Evolutionary conservation across 495 filamentous ascomycete species (phyloP).

Genomic region (Lentithecium fluviatile): DNA sequence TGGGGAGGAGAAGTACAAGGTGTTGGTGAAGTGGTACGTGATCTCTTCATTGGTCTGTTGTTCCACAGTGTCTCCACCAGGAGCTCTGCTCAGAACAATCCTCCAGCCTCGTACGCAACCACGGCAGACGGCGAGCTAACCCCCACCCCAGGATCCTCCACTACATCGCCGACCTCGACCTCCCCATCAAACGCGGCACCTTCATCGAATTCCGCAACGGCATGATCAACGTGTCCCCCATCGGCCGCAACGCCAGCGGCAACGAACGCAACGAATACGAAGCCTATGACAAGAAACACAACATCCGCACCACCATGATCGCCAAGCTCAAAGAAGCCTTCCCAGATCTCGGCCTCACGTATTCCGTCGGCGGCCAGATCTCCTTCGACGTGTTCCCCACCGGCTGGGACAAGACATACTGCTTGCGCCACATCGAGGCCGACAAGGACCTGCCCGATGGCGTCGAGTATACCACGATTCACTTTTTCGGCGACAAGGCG

Average conservation of each 20-base stretch:
- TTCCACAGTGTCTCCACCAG: neutral
- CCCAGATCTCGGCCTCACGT: constrained; percentile 80
- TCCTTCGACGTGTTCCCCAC: constrained; percentile 97
- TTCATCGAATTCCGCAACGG: constrained; percentile 97
- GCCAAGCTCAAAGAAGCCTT: constrained; percentile 75
- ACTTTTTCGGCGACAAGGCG: constrained; percentile 98
- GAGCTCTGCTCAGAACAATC: too few species aligned
- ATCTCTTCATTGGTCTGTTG: neutral
- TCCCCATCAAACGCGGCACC: constrained; percentile 88
- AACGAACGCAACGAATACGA: constrained; percentile 78
- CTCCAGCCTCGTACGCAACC: too few species aligned
- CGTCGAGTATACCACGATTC: constrained; percentile 77
- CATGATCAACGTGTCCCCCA: constrained; percentile 92
- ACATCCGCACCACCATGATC: constrained; percentile 71
- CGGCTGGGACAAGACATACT: constrained; percentile 99
- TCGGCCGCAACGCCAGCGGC: constrained; percentile 85
- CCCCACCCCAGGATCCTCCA: constrained; percentile 59
- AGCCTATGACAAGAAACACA: constrained; percentile 71
- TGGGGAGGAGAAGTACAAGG: constrained; percentile 89
- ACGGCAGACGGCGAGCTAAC: too few species aligned
- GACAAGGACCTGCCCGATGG: constrained; percentile 70
- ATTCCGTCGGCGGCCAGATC: constrained; percentile 92
- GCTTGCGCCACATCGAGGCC: constrained; percentile 77
- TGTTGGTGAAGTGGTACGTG: constrained; percentile 63
- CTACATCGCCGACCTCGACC: constrained; percentile 84